Evolutionary conservation across 179 eudicot genomes (phyloP).

Genomic region (Actinidia arguta): DNA sequence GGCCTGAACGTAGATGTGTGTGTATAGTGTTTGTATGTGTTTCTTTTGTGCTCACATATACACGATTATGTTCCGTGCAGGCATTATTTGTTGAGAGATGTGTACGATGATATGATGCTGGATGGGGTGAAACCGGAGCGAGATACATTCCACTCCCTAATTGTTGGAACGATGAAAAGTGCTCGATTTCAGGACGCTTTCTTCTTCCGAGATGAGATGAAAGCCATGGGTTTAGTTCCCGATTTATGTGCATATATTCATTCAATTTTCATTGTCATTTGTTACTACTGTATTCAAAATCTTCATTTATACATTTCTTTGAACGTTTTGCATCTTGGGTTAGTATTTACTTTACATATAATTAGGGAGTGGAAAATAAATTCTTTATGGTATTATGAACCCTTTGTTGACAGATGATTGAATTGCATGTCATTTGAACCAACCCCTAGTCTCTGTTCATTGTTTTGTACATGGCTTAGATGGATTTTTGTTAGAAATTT

Average conservation of each 20-base stretch:
- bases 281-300: not conserved
- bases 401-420: not conserved
- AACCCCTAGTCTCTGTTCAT: not conserved
- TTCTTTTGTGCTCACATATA: too few relatives aligned
- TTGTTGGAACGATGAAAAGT: slow-evolving; percentile 83
- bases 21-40: too few relatives aligned
- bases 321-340: not conserved
- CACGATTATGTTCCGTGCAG: slow-evolving; percentile 35
- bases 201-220: slow-evolving; percentile 89
- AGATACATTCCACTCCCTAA: slow-evolving; percentile 81
- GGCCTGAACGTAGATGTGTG: too few relatives aligned
- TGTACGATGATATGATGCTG: slow-evolving; percentile 93
- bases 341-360: too few relatives aligned
- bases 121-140: slow-evolving; percentile 91
- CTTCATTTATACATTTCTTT: not conserved
- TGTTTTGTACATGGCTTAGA: not conserved
- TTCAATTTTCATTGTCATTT: not conserved
- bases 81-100: slow-evolving; percentile 84
- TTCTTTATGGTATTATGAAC: not conserved
- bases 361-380: not conserved
- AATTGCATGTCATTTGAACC: not conserved
- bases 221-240: slow-evolving; percentile 88
- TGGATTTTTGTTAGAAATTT: too few relatives aligned
- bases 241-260: slow-evolving; percentile 70
- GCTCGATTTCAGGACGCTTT: slow-evolving; percentile 81